Conservation (phyloP, 2,329 filamentous ascomycete genomes). For the Verticillium dahliae region DNA sequence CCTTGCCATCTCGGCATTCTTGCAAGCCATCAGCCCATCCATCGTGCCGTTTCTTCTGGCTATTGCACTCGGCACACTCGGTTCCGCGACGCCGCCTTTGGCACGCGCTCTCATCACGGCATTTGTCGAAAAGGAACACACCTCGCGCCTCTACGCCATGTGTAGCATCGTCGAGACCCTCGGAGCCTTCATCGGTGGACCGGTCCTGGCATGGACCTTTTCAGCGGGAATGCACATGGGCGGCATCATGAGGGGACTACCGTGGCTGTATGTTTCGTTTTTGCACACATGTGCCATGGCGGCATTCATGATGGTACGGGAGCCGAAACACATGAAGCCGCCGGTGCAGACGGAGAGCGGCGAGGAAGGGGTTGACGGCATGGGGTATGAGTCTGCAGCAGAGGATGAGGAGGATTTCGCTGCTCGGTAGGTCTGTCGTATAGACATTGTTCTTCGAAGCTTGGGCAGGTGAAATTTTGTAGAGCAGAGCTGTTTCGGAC, state of each 20-base stretch:
- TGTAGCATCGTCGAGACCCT: slow-evolving; percentile 31
- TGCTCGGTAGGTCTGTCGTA: no score
- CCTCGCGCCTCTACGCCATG: slow-evolving; percentile 33
- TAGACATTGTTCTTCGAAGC: no score
- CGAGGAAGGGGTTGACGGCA: not conserved
- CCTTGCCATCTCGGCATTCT: slow-evolving; percentile 22
- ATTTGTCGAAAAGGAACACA: slow-evolving; percentile 28
- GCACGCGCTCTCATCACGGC: slow-evolving; percentile 32
- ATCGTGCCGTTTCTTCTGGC: slow-evolving; percentile 27
- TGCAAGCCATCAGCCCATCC: slow-evolving; percentile 26
- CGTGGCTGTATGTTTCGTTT: slow-evolving; percentile 30
- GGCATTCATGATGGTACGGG: slow-evolving; percentile 22
- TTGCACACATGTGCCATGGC: slow-evolving; percentile 20
- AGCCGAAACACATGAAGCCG: slow-evolving; percentile 19
- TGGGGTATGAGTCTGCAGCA: slow-evolving; percentile 4
- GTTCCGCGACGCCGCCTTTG: slow-evolving; percentile 29
- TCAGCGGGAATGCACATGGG: slow-evolving; percentile 25
- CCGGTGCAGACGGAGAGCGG: slow-evolving; percentile 1
- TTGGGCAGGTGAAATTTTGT: no score
- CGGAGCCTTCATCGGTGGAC: slow-evolving; percentile 32
- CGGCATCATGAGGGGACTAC: slow-evolving; percentile 29
- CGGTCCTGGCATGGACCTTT: slow-evolving; percentile 31
- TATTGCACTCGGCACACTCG: slow-evolving; percentile 28
- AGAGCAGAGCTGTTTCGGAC: no score
- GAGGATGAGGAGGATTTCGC: slow-evolving; percentile 1